Conservation (phyloP, 805 yeast species). For the Ascoidea tarda region DNA sequence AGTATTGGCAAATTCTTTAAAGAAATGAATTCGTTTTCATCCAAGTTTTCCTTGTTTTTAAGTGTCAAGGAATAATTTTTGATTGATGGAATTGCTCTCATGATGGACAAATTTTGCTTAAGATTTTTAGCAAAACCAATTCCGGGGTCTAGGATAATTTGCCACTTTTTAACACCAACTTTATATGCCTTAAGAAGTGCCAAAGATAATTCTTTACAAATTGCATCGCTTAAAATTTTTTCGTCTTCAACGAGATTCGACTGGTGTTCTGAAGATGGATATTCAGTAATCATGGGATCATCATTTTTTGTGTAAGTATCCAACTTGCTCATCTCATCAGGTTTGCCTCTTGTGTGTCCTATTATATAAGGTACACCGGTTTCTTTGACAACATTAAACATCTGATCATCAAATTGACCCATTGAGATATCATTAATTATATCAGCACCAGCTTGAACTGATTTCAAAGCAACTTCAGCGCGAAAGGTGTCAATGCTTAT, state of each 20-base stretch:
- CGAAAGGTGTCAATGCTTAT: slow-evolving; percentile 87
- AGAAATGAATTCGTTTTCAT: slow-evolving; percentile 10
- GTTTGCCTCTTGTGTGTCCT: slow-evolving; percentile 78
- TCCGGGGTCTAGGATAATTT: slow-evolving; percentile 87
- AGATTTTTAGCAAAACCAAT: slow-evolving; percentile 85
- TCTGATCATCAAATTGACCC: slow-evolving; percentile 62
- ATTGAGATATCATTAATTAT: slow-evolving; percentile 85
- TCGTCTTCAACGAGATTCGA: slow-evolving; percentile 15
- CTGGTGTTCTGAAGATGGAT: slow-evolving; percentile 8
- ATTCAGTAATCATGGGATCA: slow-evolving; percentile 24
- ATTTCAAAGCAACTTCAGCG: slow-evolving; percentile 53
- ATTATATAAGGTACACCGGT: slow-evolving; percentile 59
- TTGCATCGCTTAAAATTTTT: slow-evolving; percentile 33
- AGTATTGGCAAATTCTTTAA: slow-evolving; percentile 40
- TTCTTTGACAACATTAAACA: slow-evolving; percentile 57
- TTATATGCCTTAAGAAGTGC: slow-evolving; percentile 41
- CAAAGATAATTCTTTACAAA: slow-evolving; percentile 49
- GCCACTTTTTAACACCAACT: slow-evolving; percentile 76
- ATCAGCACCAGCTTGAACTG: slow-evolving; percentile 70
- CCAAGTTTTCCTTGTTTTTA: slow-evolving; percentile 16
- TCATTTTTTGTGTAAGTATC: slow-evolving; percentile 35
- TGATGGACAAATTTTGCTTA: slow-evolving; percentile 53
- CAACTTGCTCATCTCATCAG: slow-evolving; percentile 52
- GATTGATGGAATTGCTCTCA: slow-evolving; percentile 32
- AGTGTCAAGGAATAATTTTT: slow-evolving; percentile 31